These are phyloP conservation scores for Excoecaria cochinchinensis DNA, from an alignment of 345 rosid genomes.

Conservation along the genomic window DNA sequence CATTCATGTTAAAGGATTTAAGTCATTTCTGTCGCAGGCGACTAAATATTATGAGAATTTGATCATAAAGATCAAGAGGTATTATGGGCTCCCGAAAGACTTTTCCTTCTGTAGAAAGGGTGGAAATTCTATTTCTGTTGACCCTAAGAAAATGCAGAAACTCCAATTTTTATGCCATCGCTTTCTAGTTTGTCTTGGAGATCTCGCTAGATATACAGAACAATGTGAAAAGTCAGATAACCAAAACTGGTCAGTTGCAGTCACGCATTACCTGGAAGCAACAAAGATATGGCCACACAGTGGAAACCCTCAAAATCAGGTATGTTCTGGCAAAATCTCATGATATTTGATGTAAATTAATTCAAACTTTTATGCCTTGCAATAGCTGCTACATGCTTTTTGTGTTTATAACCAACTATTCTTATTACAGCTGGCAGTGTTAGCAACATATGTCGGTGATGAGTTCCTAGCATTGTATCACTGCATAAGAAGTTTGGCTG, in stretches of 20 bases:
- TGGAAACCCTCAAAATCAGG: slow-evolving; percentile 97
- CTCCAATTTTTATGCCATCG: slow-evolving; percentile 73
- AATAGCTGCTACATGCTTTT: neutral
- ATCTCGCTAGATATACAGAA: slow-evolving; percentile 84
- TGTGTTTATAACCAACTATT: slow-evolving; percentile 11
- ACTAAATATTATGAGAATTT: slow-evolving; percentile 54
- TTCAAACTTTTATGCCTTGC: neutral
- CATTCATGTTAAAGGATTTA: slow-evolving; percentile 48
- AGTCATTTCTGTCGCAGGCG: slow-evolving; percentile 60
- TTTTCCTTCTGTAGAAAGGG: slow-evolving; percentile 26
- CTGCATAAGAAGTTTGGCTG: slow-evolving; percentile 89
- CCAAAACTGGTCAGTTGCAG: slow-evolving; percentile 81
- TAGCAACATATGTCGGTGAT: slow-evolving; percentile 86
- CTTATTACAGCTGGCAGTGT: slow-evolving; percentile 66
- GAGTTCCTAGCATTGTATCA: slow-evolving; percentile 89
- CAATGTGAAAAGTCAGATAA: slow-evolving; percentile 48
- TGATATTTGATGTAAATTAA: no score
- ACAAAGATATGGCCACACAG: slow-evolving; percentile 72
- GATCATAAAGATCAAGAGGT: slow-evolving; percentile 44
- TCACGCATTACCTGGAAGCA: slow-evolving; percentile 69
- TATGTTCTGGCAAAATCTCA: slow-evolving; percentile 1
- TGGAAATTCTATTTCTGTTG: slow-evolving; percentile 27
- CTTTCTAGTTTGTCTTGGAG: slow-evolving; percentile 84
- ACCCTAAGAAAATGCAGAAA: slow-evolving; percentile 42
- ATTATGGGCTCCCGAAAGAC: slow-evolving; percentile 47